A percentile compares a stretch with the other conserved stretches of the same genome.
Conservation (phyloP, 805 yeast genomes). For the Teunomyces tritomae region DNA sequence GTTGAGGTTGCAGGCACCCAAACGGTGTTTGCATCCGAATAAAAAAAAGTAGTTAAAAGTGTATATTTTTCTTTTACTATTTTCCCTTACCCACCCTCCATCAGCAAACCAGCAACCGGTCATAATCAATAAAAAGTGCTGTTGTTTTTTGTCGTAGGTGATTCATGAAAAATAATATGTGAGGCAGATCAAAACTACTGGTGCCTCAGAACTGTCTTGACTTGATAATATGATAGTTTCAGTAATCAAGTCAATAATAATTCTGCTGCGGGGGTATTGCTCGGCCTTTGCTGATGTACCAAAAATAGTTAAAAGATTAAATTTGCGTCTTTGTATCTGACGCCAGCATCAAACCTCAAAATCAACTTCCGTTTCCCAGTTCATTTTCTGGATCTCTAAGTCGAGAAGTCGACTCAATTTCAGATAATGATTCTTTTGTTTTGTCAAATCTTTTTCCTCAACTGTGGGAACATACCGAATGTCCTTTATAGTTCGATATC, state of each 20-base stretch:
- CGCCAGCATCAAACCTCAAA: too few species aligned
- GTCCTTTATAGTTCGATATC: background rate
- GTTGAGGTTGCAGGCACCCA: constrained; percentile 35
- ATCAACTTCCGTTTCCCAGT: background rate
- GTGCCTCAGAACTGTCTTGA: too few species aligned
- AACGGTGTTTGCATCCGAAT: constrained; percentile 24
- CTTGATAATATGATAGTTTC: background rate
- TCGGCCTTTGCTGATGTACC: background rate
- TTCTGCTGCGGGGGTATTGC: background rate
- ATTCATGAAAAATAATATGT: too few species aligned
- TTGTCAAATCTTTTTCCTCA: background rate
- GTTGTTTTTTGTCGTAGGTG: background rate
- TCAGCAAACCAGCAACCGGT: background rate
- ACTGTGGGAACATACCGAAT: background rate
- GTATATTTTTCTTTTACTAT: background rate
- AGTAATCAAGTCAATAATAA: background rate
- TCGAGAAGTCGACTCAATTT: too few species aligned
- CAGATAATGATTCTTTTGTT: too few species aligned
- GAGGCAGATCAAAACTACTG: background rate
- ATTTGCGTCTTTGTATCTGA: too few species aligned
- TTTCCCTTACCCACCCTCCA: background rate
- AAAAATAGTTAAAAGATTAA: too few species aligned
- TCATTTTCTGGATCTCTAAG: background rate
- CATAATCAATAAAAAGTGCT: background rate
- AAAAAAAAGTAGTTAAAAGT: background rate